Conservation (phyloP, 192 early-diverging fungal genomes). For the Mycoemilia scoparia region DNA sequence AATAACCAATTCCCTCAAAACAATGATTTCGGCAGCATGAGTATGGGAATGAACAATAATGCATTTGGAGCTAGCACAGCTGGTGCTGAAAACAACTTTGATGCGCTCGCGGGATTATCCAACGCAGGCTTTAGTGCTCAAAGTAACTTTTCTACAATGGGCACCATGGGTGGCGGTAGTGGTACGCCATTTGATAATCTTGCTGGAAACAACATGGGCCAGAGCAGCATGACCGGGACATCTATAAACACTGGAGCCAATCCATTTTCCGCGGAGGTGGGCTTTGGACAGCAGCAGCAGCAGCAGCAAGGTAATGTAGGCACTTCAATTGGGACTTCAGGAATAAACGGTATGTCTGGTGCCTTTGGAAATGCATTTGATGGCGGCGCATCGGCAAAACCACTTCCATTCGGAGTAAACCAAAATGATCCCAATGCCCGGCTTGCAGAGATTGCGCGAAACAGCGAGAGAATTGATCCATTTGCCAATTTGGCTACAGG, state of each 20-base stretch:
- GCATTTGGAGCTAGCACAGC: no score
- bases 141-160: no score
- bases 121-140: no score
- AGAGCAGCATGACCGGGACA: background rate
- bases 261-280: background rate
- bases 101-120: no score
- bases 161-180: no score
- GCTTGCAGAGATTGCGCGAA: constrained; percentile 33
- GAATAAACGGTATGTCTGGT: constrained; percentile 15
- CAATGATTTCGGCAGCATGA: no score
- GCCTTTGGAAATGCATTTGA: constrained; percentile 31
- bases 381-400: constrained; percentile 20
- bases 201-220: constrained; percentile 5
- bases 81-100: no score
- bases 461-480: constrained; percentile 33
- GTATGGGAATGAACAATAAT: no score
- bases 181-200: constrained; percentile 21
- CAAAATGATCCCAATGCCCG: constrained; percentile 20
- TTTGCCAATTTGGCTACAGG: constrained; percentile 33
- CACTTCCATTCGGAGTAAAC: constrained; percentile 19
- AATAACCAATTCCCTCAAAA: no score
- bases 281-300: background rate
- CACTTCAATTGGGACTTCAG: constrained; percentile 1
- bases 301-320: background rate
- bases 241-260: constrained; percentile 1